A percentile compares a stretch with the other conserved stretches of the same genome.
These are phyloP conservation scores for Plasmodium inui DNA, from an alignment of 169 alveolate genomes.

Conservation along the genomic window DNA sequence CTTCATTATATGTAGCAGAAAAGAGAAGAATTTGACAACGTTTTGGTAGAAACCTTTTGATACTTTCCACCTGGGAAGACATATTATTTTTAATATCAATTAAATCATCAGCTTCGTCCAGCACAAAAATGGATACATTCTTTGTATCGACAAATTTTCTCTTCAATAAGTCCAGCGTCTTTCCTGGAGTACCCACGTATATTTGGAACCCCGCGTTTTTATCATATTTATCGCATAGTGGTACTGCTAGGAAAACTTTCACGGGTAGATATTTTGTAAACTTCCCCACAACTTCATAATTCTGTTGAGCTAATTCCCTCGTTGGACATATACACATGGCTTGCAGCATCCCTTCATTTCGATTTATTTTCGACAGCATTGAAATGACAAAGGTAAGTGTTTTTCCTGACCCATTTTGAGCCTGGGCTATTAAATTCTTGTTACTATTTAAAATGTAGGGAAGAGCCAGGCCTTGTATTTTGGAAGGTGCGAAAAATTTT, in stretches of 20 bases:
- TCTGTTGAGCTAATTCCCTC: conserved; percentile 97
- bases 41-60: conserved; percentile 83
- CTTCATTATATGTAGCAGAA: conserved; percentile 94
- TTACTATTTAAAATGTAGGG: conserved; percentile 80
- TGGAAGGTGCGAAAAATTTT: conserved; percentile 84
- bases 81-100: conserved; percentile 88
- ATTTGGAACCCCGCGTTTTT: conserved; percentile 89
- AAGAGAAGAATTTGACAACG: conserved; percentile 90
- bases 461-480: conserved; percentile 88
- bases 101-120: conserved; percentile 99
- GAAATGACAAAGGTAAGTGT: conserved; percentile 97
- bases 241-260: conserved; percentile 90
- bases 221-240: conserved; percentile 87
- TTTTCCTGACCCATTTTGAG: conserved; percentile 98
- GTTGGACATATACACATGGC: conserved; percentile 96
- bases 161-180: conserved; percentile 94
- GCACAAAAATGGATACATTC: conserved; percentile 85
- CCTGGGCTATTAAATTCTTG: conserved; percentile 93
- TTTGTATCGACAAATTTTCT: conserved; percentile 87
- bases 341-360: conserved; percentile 80
- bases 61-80: conserved; percentile 93
- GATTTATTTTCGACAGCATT: conserved; percentile 90
- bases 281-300: conserved; percentile 90
- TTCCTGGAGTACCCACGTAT: conserved; percentile 98
- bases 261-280: conserved; percentile 92